Evolutionary conservation across 768 basidiomycete species (phyloP), one percentile per base, ranked within the genome.

Genomic region (Amanita rimosa): DNA sequence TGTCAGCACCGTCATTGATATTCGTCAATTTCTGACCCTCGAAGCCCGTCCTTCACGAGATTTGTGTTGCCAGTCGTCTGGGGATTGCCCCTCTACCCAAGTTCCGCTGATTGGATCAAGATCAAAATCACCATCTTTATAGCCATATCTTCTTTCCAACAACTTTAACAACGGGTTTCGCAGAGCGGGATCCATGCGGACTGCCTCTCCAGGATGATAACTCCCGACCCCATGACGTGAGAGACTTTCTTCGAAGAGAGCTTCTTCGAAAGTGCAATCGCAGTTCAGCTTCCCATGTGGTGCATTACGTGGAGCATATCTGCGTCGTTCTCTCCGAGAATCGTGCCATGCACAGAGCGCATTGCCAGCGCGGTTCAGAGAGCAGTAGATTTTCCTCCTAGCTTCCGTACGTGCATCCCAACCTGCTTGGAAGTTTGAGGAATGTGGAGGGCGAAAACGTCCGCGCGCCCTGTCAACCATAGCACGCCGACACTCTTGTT

Each of bases 261-360:
- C 88, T 64, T 91, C 81, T 39, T 88, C 85, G 59, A 73, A 78
- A 4, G 85, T 83, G 68, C 88, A 92, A 6, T 89, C 88, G 56
- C 88, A 92, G 69, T 92, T 92, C 49, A 92, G 78, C 55, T 74
- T 74, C 8, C 85, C 83, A 0, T 72, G 67, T 8, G 88, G 88
- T 4, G 88, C 89, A 70, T 83, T 83, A 40, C 88, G 79, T 8
- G 89, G 86, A 3, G 88, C 85, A 56, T 75, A 79, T 0, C 72
- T 72, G 7, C 89, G 76, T 26, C 89, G 81, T 64, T 92, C 88
- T 24, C 88, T 79, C 40, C 88, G 74, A 2, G 88, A 88, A 62
- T 92, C 89, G 58, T 92, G 88, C 88, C 88, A 92, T 3, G 89
- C 82, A 61, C 88, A 91, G 31, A 91, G 75, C 1, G 88, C 87